Evolutionary conservation across 352 stramenopile species (phyloP).

Genomic region (Pythium phragmiticola): DNA sequence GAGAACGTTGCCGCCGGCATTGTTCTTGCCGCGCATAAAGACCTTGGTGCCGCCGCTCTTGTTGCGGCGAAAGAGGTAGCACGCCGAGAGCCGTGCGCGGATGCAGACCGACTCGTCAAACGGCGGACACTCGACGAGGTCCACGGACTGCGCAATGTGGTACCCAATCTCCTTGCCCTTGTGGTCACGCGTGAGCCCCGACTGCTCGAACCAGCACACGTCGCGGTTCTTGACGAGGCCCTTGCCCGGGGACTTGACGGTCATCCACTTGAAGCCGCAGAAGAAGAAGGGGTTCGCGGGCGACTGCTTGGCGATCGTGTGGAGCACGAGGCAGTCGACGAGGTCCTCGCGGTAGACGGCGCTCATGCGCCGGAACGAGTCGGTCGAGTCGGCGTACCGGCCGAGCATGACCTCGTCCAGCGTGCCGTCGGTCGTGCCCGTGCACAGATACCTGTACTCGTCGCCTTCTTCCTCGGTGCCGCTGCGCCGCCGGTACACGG

Average conservation of each 20-base stretch:
- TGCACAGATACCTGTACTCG: slow-evolving; percentile 65
- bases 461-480: slow-evolving; percentile 38
- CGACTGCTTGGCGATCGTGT: slow-evolving; percentile 55
- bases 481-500: slow-evolving; percentile 55
- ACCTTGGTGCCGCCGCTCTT: slow-evolving; percentile 72
- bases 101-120: slow-evolving; percentile 59
- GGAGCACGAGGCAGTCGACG: slow-evolving; percentile 71
- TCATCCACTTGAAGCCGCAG: slow-evolving; percentile 85
- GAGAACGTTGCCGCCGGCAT: slow-evolving; percentile 64
- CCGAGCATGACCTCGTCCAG: slow-evolving; percentile 77
- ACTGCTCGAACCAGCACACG: slow-evolving; percentile 80
- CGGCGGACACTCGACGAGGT: slow-evolving; percentile 57
- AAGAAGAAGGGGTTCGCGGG: slow-evolving; percentile 60
- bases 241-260: slow-evolving; percentile 62
- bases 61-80: slow-evolving; percentile 74
- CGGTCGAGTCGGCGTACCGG: slow-evolving; percentile 71
- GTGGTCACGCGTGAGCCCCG: slow-evolving; percentile 56
- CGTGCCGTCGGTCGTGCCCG: slow-evolving; percentile 61
- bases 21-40: slow-evolving; percentile 77
- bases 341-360: slow-evolving; percentile 76
- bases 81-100: slow-evolving; percentile 67
- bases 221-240: slow-evolving; percentile 77
- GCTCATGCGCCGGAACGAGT: slow-evolving; percentile 65
- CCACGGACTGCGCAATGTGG: slow-evolving; percentile 74
- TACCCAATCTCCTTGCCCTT: slow-evolving; percentile 84